phyloP scores from a whole-genome alignment of 2,329 filamentous ascomycete species.

The Magnaporthiopsis rhizophila region DNA sequence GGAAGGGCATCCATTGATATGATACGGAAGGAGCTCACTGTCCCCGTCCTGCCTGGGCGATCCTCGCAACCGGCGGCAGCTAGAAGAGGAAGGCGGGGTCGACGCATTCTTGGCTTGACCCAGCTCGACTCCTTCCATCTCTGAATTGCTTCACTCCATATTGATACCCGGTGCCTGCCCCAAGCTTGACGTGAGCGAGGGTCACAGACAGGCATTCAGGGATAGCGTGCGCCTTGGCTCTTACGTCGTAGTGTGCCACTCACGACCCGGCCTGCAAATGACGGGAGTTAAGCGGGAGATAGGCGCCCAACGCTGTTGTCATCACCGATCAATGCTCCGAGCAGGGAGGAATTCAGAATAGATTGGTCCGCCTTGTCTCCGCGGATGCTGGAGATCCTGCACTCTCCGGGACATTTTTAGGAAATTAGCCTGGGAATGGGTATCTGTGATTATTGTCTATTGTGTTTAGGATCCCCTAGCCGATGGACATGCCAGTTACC shows the following conservation, averaged over 20 bases:
- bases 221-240: not conserved
- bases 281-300: not conserved
- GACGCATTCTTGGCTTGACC: not conserved
- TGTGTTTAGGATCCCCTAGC: not conserved
- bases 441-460: not conserved
- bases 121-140: too few relatives aligned
- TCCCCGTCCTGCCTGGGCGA: too few relatives aligned
- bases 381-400: not conserved
- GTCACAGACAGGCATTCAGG: too few relatives aligned
- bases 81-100: not conserved
- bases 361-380: not conserved
- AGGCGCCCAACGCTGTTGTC: not conserved
- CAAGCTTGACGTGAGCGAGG: too few relatives aligned
- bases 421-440: not conserved
- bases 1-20: not conserved
- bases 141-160: not conserved
- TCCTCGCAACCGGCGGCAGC: not conserved
- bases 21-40: not conserved
- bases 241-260: not conserved
- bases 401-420: not conserved
- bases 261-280: too few relatives aligned
- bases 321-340: not conserved
- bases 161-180: not conserved
- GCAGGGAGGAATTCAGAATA: not conserved
- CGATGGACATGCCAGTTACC: not conserved